Percentiles rank a stretch among this genome's conserved stretches.
Conservation (phyloP, 2,329 filamentous ascomycete species). For the Stachybotrys echinatus region DNA sequence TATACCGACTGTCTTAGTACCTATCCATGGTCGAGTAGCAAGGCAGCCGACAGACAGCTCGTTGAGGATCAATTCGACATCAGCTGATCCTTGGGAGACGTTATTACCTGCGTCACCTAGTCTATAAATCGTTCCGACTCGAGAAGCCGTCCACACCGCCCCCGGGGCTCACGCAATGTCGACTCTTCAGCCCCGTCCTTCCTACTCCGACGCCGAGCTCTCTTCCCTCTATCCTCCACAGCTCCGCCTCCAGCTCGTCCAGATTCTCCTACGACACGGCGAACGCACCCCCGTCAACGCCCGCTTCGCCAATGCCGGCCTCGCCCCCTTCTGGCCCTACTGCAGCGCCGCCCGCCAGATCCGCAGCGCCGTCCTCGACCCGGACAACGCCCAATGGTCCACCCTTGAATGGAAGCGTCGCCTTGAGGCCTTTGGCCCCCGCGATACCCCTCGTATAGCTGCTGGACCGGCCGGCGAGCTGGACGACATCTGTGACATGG, state of each 20-base stretch:
- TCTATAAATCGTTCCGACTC: too few relatives aligned
- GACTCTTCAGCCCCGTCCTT: slow-evolving; percentile 64
- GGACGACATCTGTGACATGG: slow-evolving; percentile 76
- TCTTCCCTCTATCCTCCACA: slow-evolving; percentile 71
- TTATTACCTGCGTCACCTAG: too few relatives aligned
- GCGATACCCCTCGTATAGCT: slow-evolving; percentile 66
- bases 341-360: slow-evolving; percentile 73
- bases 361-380: slow-evolving; percentile 44
- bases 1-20: too few relatives aligned
- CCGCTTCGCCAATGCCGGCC: slow-evolving; percentile 77
- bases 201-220: slow-evolving; percentile 80
- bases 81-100: too few relatives aligned
- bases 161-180: too few relatives aligned
- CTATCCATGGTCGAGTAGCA: too few relatives aligned
- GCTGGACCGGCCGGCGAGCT: slow-evolving; percentile 61
- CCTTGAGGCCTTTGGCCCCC: slow-evolving; percentile 73
- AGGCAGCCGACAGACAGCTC: too few relatives aligned
- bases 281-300: slow-evolving; percentile 78
- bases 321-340: slow-evolving; percentile 79
- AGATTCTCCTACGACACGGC: slow-evolving; percentile 77
- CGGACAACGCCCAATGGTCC: slow-evolving; percentile 31
- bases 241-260: slow-evolving; percentile 82
- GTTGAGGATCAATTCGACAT: too few relatives aligned
- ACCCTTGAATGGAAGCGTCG: slow-evolving; percentile 61
- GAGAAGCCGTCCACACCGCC: too few relatives aligned